These are phyloP conservation scores for Didymella keratinophila DNA, from an alignment of 2,329 filamentous ascomycete genomes.

Conservation along the genomic window DNA sequence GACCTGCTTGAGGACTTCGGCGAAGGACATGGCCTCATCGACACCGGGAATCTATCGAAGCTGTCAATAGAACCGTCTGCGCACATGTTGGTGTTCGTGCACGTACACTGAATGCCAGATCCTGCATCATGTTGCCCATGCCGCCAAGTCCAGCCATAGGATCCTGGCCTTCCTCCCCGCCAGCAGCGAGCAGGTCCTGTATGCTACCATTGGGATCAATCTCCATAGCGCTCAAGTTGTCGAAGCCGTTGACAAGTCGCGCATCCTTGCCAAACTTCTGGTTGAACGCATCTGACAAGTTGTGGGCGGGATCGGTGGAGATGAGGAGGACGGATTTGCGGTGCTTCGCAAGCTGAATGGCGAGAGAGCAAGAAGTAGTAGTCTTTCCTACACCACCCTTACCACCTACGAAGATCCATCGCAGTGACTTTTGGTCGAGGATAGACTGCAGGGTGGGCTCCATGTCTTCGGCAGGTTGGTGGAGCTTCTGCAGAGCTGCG, in stretches of 20 bases:
- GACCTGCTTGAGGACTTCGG: constrained; percentile 98
- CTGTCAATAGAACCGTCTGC: constrained; percentile 4
- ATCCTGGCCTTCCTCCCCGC: constrained; percentile 74
- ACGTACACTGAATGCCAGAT: constrained; percentile 90
- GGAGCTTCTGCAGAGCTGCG: constrained; percentile 56
- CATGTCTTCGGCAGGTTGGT: constrained; percentile 65
- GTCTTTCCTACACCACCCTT: constrained; percentile 99
- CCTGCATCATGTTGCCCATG: constrained; percentile 97
- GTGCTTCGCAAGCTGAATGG: constrained; percentile 94
- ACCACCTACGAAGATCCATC: constrained; percentile 99
- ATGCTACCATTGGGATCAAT: constrained; percentile 98
- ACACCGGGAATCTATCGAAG: constrained; percentile 85
- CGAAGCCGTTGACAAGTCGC: constrained; percentile 87
- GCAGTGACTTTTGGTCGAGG: constrained; percentile 90
- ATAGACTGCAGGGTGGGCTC: constrained; percentile 94
- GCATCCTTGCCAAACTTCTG: constrained; percentile 99
- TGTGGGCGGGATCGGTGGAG: constrained; percentile 97
- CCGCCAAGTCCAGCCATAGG: constrained; percentile 71
- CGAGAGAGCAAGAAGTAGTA: constrained; percentile 97
- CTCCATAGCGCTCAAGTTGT: constrained; percentile 97
- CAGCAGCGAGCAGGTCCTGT: constrained; percentile 86
- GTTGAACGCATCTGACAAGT: constrained; percentile 95
- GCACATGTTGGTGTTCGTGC: background rate
- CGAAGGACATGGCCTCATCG: constrained; percentile 99
- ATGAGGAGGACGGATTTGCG: constrained; percentile 97